A percentile compares a stretch with the other conserved stretches of the same genome.
phyloP scores from a whole-genome alignment of 2,329 filamentous ascomycete species.

The Bipolaris cookei region DNA sequence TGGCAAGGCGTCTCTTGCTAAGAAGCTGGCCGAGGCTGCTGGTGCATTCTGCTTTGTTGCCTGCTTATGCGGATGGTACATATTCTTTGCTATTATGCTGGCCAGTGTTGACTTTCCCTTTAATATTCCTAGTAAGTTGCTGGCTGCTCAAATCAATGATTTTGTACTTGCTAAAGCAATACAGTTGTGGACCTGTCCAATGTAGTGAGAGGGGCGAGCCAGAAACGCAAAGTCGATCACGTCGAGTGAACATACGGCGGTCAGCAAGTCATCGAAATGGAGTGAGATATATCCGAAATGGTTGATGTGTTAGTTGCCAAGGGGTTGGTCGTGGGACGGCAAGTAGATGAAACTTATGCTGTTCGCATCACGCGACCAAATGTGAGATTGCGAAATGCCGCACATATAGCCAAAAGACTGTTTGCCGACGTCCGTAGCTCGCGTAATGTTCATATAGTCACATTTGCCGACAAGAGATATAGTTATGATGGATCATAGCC shows the following conservation, averaged over 20 bases:
- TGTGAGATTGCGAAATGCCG: background rate
- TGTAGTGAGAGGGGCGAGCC: constrained; percentile 54
- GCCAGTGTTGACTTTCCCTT: constrained; percentile 58
- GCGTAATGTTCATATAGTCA: background rate
- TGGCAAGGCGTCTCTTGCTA: constrained; percentile 42
- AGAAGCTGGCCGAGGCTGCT: constrained; percentile 47
- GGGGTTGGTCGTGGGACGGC: background rate
- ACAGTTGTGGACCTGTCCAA: constrained; percentile 54
- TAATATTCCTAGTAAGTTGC: constrained; percentile 51
- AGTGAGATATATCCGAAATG: background rate
- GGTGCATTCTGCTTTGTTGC: constrained; percentile 59
- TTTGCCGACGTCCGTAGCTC: background rate
- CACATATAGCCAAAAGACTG: background rate
- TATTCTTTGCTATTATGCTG: constrained; percentile 61
- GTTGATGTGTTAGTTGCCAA: background rate
- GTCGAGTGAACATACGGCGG: constrained; percentile 18
- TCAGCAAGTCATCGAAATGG: background rate
- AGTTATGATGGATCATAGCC: background rate
- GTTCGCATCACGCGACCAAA: background rate
- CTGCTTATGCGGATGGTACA: constrained; percentile 59
- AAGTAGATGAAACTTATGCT: background rate
- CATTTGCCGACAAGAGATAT: background rate
- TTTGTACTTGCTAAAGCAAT: constrained; percentile 14
- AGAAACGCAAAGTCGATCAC: constrained; percentile 38
- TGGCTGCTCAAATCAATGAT: background rate